Percentiles rank a stretch among this genome's conserved stretches.
These are phyloP conservation scores for Albophoma yamanashiensis DNA, from an alignment of 2,329 filamentous ascomycete species.

Conservation along the genomic window DNA sequence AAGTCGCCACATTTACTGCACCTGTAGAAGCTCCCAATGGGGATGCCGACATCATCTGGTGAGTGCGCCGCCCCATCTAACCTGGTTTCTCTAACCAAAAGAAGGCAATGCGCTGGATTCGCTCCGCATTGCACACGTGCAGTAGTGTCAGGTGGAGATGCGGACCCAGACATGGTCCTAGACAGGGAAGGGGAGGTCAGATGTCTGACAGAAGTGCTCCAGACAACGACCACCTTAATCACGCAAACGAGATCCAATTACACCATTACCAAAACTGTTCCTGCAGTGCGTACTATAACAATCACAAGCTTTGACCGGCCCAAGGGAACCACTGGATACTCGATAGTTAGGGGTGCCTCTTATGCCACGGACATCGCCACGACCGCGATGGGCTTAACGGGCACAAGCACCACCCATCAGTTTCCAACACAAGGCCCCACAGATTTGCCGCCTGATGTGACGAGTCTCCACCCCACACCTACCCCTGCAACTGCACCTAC, in stretches of 20 bases:
- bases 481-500: background rate
- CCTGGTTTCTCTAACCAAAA: background rate
- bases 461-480: background rate
- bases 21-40: conserved; percentile 1
- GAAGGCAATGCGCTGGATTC: conserved; percentile 2
- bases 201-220: background rate
- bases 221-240: background rate
- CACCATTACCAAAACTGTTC: background rate
- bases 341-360: background rate
- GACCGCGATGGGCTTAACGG: no score
- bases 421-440: no score
- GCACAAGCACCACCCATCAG: no score
- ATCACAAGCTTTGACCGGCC: background rate
- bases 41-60: conserved; percentile 3
- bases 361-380: background rate
- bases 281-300: background rate
- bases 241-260: background rate
- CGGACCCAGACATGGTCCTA: background rate
- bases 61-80: background rate
- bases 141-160: background rate
- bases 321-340: background rate
- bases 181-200: background rate
- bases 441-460: background rate
- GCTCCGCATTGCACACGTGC: conserved; percentile 1
- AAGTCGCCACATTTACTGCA: conserved; percentile 1